These are phyloP conservation scores for Euphorbia tirucalli DNA, from an alignment of 345 rosid species.

Conservation along the genomic window DNA sequence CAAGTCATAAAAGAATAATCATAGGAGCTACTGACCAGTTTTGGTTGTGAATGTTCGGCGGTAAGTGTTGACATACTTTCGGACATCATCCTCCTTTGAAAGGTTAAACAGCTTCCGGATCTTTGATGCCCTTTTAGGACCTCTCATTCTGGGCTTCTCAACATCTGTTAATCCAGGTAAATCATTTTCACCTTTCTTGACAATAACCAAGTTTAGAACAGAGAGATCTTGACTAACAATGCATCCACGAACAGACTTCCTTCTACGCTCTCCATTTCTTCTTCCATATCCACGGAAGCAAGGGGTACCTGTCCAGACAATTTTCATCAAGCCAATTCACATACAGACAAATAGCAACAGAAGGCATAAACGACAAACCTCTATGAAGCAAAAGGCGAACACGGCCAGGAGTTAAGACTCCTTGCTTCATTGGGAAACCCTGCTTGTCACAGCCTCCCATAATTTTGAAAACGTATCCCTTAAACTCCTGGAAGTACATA, in stretches of 20 bases:
- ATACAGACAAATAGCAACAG: not conserved
- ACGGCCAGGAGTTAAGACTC: conserved; percentile 88
- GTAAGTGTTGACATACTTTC: conserved; percentile 79
- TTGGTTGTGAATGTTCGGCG: conserved; percentile 72
- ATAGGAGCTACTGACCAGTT: conserved; percentile 41
- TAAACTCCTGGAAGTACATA: conserved; percentile 57
- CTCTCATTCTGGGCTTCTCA: conserved; percentile 82
- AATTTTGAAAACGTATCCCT: conserved; percentile 82
- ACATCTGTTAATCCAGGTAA: conserved; percentile 74
- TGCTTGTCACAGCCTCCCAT: conserved; percentile 98
- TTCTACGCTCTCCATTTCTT: conserved; percentile 70
- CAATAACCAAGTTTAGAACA: conserved; percentile 76
- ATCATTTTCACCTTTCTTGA: conserved; percentile 76
- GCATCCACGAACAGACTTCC: conserved; percentile 94
- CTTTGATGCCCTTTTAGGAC: conserved; percentile 83
- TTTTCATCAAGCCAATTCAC: not conserved
- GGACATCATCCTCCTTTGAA: conserved; percentile 73
- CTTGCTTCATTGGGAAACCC: conserved; percentile 95
- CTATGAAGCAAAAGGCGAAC: conserved; percentile 80
- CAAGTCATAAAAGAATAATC: not conserved
- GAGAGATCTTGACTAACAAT: conserved; percentile 79
- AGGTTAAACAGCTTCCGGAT: conserved; percentile 75
- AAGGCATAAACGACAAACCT: conserved; percentile 36
- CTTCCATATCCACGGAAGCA: conserved; percentile 84
- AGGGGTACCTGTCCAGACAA: conserved; percentile 54